Evolutionary conservation across 2,329 filamentous ascomycete genomes (phyloP).

Genomic region (Nakataea oryzae): DNA sequence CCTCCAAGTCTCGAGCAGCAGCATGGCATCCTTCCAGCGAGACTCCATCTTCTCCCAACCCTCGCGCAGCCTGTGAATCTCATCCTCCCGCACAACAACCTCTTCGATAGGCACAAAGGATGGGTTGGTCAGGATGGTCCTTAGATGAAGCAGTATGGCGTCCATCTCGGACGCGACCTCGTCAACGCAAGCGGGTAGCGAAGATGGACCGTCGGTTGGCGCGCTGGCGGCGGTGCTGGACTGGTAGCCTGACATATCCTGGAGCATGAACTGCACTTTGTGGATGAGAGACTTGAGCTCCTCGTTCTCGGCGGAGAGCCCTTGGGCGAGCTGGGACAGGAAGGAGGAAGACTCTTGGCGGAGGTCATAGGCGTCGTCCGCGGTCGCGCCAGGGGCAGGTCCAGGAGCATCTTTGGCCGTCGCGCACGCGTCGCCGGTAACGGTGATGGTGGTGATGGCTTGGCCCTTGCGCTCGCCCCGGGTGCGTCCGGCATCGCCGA

Average conservation of each 20-base stretch:
- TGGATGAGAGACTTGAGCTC: conserved; percentile 62
- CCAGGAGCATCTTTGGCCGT: background rate
- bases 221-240: conserved; percentile 18
- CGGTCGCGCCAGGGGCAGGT: background rate
- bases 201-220: conserved; percentile 19
- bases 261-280: conserved; percentile 60
- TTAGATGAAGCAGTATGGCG: conserved; percentile 67
- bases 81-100: conserved; percentile 82
- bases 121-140: conserved; percentile 80
- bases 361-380: conserved; percentile 50
- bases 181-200: conserved; percentile 18
- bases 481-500: conserved; percentile 59
- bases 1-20: conserved; percentile 88
- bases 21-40: conserved; percentile 80
- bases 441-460: conserved; percentile 44
- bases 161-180: conserved; percentile 70
- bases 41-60: conserved; percentile 92
- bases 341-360: conserved; percentile 86
- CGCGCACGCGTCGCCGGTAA: conserved; percentile 29
- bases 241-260: conserved; percentile 50
- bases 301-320: conserved; percentile 87
- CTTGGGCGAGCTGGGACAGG: conserved; percentile 71
- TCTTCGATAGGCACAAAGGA: conserved; percentile 95
- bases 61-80: conserved; percentile 71
- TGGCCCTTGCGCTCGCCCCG: conserved; percentile 45